These are phyloP conservation scores for Ceratocystis variospora DNA, from an alignment of 2,329 filamentous ascomycete species.

Conservation along the genomic window DNA sequence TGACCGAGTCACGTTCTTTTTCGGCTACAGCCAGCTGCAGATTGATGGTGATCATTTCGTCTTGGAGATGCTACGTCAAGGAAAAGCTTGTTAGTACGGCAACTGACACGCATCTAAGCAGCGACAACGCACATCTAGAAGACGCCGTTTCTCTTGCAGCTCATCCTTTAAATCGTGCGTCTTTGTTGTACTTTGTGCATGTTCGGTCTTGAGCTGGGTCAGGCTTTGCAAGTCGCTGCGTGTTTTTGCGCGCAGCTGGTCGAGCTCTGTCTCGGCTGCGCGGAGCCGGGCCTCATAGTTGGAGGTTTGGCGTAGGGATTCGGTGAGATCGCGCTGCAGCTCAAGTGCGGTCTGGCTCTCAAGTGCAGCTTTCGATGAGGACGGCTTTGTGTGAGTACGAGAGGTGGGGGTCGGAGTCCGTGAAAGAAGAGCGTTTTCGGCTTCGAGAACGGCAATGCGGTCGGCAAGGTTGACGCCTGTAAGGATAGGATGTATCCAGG, in stretches of 20 bases:
- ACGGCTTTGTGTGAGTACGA: conserved; percentile 9
- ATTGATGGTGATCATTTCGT: conserved; percentile 79
- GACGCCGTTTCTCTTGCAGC: conserved; percentile 64
- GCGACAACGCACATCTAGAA: conserved; percentile 48
- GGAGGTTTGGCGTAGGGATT: conserved; percentile 61
- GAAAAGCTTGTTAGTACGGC: not conserved
- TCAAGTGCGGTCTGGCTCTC: conserved; percentile 28
- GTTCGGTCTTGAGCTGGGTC: conserved; percentile 47
- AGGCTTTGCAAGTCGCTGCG: conserved; percentile 49
- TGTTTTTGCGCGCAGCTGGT: conserved; percentile 45
- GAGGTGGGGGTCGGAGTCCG: conserved; percentile 20
- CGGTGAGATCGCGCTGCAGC: conserved; percentile 55
- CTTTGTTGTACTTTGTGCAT: conserved; percentile 46
- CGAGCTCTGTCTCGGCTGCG: conserved; percentile 48
- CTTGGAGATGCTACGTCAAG: conserved; percentile 56
- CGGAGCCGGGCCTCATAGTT: conserved; percentile 52
- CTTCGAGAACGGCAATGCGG: conserved; percentile 49
- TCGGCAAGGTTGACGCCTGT: conserved; percentile 53
- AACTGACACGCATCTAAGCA: not conserved
- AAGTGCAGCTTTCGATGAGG: not conserved
- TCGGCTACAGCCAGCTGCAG: conserved; percentile 80
- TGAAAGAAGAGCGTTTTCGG: conserved; percentile 36
- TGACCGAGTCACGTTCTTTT: conserved; percentile 56
- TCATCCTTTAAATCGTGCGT: conserved; percentile 76
- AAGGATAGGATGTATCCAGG: not conserved